Evolutionary conservation across 2,329 filamentous ascomycete genomes (phyloP).

Genomic region (Neopestalotiopsis sp.): DNA sequence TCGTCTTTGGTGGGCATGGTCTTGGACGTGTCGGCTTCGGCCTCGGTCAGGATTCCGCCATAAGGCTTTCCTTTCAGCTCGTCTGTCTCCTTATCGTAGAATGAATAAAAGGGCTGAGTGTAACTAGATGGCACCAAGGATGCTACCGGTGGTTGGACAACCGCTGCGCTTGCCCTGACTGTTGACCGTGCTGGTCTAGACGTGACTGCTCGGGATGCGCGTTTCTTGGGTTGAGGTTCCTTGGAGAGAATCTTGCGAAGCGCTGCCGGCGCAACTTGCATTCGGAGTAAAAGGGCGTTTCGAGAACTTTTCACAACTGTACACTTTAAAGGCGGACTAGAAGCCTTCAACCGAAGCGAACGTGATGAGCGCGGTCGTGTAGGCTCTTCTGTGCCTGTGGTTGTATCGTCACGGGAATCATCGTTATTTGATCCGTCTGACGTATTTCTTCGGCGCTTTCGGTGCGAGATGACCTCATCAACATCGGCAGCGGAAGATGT

Average conservation of each 20-base stretch:
- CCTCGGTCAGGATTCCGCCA: slow-evolving; percentile 87
- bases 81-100: slow-evolving; percentile 87
- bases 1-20: slow-evolving; percentile 84
- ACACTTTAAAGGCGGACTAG: slow-evolving; percentile 43
- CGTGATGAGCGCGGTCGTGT: slow-evolving; percentile 55
- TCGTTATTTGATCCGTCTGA: slow-evolving; percentile 45
- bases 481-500: slow-evolving; percentile 72
- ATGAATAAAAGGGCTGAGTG: slow-evolving; percentile 82
- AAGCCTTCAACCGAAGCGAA: slow-evolving; percentile 59
- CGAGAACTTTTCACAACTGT: slow-evolving; percentile 47
- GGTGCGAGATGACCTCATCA: slow-evolving; percentile 54
- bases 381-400: slow-evolving; percentile 38
- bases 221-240: slow-evolving; percentile 62
- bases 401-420: slow-evolving; percentile 39
- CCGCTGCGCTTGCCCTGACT: slow-evolving; percentile 33
- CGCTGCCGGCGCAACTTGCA: slow-evolving; percentile 61
- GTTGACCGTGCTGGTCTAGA: slow-evolving; percentile 40
- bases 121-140: slow-evolving; percentile 65
- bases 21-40: slow-evolving; percentile 87
- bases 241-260: slow-evolving; percentile 65
- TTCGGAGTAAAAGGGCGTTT: slow-evolving; percentile 58
- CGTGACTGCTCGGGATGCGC: slow-evolving; percentile 41
- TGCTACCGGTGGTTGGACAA: slow-evolving; percentile 54
- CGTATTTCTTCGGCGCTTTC: slow-evolving; percentile 58
- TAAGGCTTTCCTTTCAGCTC: slow-evolving; percentile 93